Evolutionary conservation across 306 rosid genomes (phyloP), one percentile per base, ranked within the genome.

Genomic region (Trichosanthes truncata): DNA sequence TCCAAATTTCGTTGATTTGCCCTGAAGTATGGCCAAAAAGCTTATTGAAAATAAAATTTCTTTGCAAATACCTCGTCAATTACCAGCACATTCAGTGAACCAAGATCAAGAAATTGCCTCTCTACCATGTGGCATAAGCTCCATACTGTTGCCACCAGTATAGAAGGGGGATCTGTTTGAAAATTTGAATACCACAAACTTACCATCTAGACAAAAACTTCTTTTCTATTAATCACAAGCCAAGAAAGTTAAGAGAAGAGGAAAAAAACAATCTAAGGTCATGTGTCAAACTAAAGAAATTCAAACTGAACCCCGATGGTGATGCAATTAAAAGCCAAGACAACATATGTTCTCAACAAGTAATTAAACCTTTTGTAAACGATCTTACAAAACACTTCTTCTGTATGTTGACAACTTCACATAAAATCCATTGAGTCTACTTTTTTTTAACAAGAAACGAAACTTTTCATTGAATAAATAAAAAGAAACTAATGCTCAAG

Each of bases 151-250:
- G 33, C 99, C 59, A 95, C 96, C 67, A 93, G 87, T 76, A 95
- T 78, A 62, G 86, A 72, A 80, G 97, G 97, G 80, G 99, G 97
- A 81, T 93, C 97, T 14, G 96, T 96, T 97, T 95, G 84, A 77
- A 84, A 87, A 36, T 7, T 20, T 29, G 33, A 1, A 72, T 1
- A 76, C 11, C 77, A 46, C 4, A 46, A 72, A 72, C 20, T 46
- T 72, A 2, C 51, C 6, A 25, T 14, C 7, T 46, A 17, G 23
- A 45, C 26, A 57, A 2, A 29, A 26, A 72, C 10, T 72, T 71
- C 3, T 72, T 29, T 41, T 25, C 77, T 26, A 26, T 5, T 10
- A 40, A 43, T 23, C 76, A 74, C 23, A 49, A 48, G 7, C 60
- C 21, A 49, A 46, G 59, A 74, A 10, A 40, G 17, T 48, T 41